Conservation (phyloP, 257 asterid genomes). For the Forsythia viridissima region DNA sequence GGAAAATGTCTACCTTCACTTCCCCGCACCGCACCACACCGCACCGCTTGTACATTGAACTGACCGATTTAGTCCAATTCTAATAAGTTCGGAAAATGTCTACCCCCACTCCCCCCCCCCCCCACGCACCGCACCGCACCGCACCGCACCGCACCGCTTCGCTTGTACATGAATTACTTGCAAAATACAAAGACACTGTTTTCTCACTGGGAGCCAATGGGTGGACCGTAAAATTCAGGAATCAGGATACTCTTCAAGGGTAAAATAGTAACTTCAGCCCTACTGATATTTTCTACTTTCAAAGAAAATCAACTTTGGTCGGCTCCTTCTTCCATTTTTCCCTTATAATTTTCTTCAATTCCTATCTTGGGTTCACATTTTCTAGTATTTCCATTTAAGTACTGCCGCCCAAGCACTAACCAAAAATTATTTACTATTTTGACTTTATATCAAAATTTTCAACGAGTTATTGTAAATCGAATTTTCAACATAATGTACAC, state of each 20-base stretch:
- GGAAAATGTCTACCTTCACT: too few species aligned
- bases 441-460: not conserved
- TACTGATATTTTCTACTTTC: constrained; percentile 2
- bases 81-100: too few species aligned
- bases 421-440: too few species aligned
- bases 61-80: too few species aligned
- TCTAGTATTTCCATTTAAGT: constrained; percentile 15
- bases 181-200: not conserved
- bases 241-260: not conserved
- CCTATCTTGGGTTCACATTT: not conserved
- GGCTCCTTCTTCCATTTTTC: constrained; percentile 18
- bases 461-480: too few species aligned
- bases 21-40: too few species aligned
- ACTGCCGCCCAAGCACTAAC: constrained; percentile 31
- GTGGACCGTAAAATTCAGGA: not conserved
- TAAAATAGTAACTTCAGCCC: not conserved
- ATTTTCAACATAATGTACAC: too few species aligned
- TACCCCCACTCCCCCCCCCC: too few species aligned
- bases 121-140: too few species aligned
- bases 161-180: not conserved
- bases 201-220: not conserved
- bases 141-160: too few species aligned
- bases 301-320: constrained; percentile 22
- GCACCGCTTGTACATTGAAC: too few species aligned
- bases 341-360: not conserved